Evolutionary conservation across 2,329 filamentous ascomycete genomes (phyloP), one percentile per base, ranked within the genome.

Genomic region (Pseudonectria foliicola): DNA sequence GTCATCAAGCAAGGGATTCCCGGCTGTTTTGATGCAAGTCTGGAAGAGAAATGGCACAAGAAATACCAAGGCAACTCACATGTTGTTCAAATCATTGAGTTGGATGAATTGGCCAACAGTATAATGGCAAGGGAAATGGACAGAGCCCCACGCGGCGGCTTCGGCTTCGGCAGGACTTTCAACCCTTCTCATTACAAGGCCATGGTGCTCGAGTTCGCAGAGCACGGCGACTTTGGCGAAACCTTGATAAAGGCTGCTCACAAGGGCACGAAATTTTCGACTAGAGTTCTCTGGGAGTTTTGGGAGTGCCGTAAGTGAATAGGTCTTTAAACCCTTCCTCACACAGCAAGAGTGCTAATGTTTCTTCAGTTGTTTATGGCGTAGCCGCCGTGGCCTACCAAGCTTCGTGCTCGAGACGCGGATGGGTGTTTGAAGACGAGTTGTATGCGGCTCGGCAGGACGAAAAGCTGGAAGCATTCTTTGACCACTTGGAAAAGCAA

Each of bases 341-440:
- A 16, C 8, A 6, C 13, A 3, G 7, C 4, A 3, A 13, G 11
- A 18, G 6, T 34, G 14, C 37, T 49, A 26, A 46, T n/a, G 6
- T 6, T 5, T 6, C 5, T 6, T 21, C 8, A 60, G 56, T 58
- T 28, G 42, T 52, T 2, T 34, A 44, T 13, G 55, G 51, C 6
- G 41, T 54, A 14, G 44, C 54, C 8, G 49, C 51, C 4, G 43
- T 54, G 24, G 52, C 52, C 7, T 55, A 56, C 31, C 45, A 49
- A 12, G 46, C 49, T 7, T n/a, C 8, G 11, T 40, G 34, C 23
- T 27, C 1, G 3, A 13, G 3, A 7, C 13, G 14, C 2, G 16
- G 15, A 7, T 13, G 10, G 13, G 26, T 25, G 13, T 52, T 52
- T 25, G 49, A 52, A 26, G 15, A 27, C 2, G 35, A 39, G 29